Percentiles rank a stretch among this genome's conserved stretches.
Conservation (phyloP, 163 green algal genomes). For the Volvox carteri region DNA sequence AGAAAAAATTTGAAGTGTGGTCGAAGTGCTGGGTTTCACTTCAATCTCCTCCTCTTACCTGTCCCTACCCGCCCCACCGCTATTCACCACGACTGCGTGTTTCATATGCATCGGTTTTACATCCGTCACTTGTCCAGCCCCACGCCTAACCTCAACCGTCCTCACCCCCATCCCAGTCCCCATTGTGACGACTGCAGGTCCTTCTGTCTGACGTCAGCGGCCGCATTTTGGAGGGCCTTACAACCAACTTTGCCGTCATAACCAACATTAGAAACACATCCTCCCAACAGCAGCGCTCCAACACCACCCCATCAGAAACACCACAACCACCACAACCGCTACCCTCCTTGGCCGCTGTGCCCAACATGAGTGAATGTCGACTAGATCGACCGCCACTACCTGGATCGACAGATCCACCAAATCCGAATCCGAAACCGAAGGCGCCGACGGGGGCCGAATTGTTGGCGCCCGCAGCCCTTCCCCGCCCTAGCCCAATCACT, state of each 20-base stretch:
- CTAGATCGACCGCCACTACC: neutral
- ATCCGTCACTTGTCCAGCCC: too few species aligned
- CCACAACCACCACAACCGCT: neutral
- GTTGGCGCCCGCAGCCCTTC: neutral
- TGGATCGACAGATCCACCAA: neutral
- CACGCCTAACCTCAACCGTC: neutral
- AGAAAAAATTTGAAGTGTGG: neutral
- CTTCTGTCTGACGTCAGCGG: slow-evolving; percentile 54
- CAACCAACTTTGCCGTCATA: slow-evolving; percentile 64
- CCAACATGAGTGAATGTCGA: too few species aligned
- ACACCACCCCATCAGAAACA: neutral
- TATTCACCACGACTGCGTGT: neutral
- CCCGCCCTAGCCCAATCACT: neutral
- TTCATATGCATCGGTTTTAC: neutral
- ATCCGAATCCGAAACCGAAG: too few species aligned
- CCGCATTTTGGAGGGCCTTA: slow-evolving; percentile 62
- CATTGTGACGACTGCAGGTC: slow-evolving; percentile 55
- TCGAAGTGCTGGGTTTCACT: neutral
- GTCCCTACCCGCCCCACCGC: neutral
- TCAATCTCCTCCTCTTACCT: neutral
- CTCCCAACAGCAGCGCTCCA: neutral
- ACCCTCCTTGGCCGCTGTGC: neutral
- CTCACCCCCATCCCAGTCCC: neutral
- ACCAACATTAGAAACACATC: neutral
- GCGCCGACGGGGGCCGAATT: too few species aligned